A percentile compares a stretch with the other conserved stretches of the same genome.
Conservation (phyloP, 2,329 filamentous ascomycete genomes). For the Grosmannia clavigera region DNA sequence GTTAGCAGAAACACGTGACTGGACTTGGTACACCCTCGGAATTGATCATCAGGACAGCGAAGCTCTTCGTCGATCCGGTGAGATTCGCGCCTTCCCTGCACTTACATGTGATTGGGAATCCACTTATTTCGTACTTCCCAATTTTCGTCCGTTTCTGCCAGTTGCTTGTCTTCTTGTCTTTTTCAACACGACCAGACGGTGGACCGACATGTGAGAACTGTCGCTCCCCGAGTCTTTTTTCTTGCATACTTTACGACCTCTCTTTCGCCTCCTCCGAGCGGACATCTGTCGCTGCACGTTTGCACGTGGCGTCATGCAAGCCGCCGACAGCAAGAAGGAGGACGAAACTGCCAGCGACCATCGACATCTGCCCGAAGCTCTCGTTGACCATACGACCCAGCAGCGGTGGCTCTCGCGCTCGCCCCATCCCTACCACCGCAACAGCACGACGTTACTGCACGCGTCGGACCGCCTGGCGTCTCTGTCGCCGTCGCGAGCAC, state of each 20-base stretch:
- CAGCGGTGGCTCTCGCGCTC: slow-evolving; percentile 40
- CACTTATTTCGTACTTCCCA: not conserved
- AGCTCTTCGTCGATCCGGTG: not conserved
- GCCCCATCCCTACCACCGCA: slow-evolving; percentile 56
- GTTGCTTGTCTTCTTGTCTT: not conserved
- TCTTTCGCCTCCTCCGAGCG: not conserved
- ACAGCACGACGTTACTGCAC: slow-evolving; percentile 41
- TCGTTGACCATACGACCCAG: not conserved
- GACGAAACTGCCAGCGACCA: not conserved
- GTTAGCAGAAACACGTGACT: no score
- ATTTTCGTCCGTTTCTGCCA: not conserved
- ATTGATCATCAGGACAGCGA: not conserved
- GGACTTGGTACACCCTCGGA: no score
- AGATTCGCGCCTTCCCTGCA: not conserved
- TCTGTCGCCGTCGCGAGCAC: not conserved
- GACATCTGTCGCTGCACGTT: not conserved
- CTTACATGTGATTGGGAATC: not conserved
- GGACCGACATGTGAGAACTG: not conserved
- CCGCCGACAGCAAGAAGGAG: not conserved
- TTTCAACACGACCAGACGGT: no score
- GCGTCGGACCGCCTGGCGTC: slow-evolving; percentile 25
- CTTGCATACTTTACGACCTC: not conserved
- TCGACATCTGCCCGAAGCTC: not conserved
- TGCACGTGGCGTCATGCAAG: not conserved
- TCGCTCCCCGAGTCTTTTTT: not conserved